Evolutionary conservation across 805 yeast species (phyloP).

Genomic region (Tetrapisispora namnaoensis): DNA sequence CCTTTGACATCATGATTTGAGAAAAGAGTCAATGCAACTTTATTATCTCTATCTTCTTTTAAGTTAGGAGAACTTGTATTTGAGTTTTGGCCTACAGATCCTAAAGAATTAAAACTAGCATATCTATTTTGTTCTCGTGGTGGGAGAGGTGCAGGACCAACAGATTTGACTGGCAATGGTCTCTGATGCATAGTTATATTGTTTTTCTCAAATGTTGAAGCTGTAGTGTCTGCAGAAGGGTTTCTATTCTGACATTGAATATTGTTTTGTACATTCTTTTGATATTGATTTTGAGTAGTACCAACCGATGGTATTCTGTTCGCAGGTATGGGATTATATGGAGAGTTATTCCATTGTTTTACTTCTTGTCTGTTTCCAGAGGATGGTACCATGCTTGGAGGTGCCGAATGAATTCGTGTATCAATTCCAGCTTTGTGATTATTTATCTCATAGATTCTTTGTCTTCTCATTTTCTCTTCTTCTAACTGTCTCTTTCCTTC

Average conservation of each 20-base stretch:
- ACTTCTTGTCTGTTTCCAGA: neutral
- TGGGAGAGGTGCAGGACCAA: slow-evolving; percentile 8
- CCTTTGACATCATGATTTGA: slow-evolving; percentile 25
- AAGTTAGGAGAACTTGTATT: neutral
- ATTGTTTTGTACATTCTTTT: neutral
- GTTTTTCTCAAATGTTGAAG: neutral
- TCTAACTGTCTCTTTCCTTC: slow-evolving; percentile 20
- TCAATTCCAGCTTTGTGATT: slow-evolving; percentile 8
- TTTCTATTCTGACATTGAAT: neutral
- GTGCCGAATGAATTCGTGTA: slow-evolving; percentile 15
- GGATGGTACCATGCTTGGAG: slow-evolving; percentile 2
- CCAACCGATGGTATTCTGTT: neutral
- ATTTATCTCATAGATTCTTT: slow-evolving; percentile 7
- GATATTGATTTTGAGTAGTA: neutral
- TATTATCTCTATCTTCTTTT: slow-evolving; percentile 18
- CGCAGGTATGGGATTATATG: neutral
- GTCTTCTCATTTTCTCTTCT: slow-evolving; percentile 20
- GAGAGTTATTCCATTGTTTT: neutral
- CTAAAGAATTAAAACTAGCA: slow-evolving; percentile 4
- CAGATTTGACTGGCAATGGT: neutral
- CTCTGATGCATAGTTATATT: neutral
- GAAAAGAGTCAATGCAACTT: slow-evolving; percentile 25
- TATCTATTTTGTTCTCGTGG: neutral
- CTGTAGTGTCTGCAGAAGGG: neutral
- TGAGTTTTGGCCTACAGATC: slow-evolving; percentile 6